phyloP scores from a whole-genome alignment of 2,329 filamentous ascomycete species.

The Gnomoniopsis smithogilvyi region DNA sequence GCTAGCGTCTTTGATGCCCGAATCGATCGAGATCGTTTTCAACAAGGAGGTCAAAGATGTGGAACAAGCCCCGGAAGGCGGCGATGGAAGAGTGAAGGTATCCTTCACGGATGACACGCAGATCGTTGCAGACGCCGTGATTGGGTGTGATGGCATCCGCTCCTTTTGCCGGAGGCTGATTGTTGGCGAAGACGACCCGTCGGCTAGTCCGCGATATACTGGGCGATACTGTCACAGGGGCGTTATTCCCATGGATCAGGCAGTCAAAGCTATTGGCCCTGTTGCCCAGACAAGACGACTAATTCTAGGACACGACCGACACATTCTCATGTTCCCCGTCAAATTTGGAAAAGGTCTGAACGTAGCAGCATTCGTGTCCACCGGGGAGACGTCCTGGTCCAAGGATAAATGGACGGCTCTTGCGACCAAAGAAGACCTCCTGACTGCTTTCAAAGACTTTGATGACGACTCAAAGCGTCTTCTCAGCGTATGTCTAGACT shows the following conservation, averaged over 20 bases:
- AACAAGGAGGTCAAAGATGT: not conserved
- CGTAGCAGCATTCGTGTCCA: not conserved
- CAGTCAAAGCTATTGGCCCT: not conserved
- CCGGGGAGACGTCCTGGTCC: not conserved
- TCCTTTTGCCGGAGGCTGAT: not conserved
- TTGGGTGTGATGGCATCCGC: not conserved
- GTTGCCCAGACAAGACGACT: not conserved
- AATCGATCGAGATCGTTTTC: not conserved
- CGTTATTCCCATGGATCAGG: not conserved
- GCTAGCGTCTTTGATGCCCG: not conserved
- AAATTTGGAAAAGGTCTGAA: not conserved
- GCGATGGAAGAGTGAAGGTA: not conserved
- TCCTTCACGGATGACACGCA: not conserved
- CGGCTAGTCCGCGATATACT: not conserved
- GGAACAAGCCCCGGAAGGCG: not conserved
- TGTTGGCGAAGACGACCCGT: not conserved
- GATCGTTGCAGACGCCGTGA: not conserved
- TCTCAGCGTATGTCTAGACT: not conserved
- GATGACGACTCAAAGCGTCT: not conserved
- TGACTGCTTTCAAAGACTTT: not conserved
- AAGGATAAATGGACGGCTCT: not conserved
- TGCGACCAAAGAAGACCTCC: not conserved
- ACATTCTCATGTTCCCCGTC: not conserved
- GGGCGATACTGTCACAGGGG: not conserved
- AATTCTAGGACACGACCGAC: not conserved